phyloP scores from a whole-genome alignment of 2,329 filamentous ascomycete species.

The Trichoderma koningiopsis region DNA sequence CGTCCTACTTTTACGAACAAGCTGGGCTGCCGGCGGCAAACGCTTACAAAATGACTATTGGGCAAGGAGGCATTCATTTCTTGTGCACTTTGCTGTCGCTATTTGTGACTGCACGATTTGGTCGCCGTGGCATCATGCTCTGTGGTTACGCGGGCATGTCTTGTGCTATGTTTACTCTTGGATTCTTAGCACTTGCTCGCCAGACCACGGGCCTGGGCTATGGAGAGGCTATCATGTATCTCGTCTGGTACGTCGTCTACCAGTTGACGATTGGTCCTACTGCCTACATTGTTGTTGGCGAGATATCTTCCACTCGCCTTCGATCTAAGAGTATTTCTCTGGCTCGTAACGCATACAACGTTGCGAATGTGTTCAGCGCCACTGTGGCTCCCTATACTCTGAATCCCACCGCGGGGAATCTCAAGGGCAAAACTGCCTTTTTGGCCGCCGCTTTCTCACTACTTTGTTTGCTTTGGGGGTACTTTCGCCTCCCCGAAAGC shows the following conservation, averaged over 20 bases:
- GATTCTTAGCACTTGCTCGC: background rate
- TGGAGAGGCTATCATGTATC: background rate
- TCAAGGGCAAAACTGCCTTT: slow-evolving; percentile 7
- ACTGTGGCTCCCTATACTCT: background rate
- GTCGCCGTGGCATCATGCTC: background rate
- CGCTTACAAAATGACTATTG: background rate
- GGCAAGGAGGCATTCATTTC: background rate
- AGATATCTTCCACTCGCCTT: background rate
- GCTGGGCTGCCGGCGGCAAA: background rate
- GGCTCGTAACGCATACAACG: slow-evolving; percentile 4
- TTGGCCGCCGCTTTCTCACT: background rate
- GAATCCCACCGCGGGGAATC: background rate
- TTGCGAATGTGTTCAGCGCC: background rate
- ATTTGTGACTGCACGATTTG: background rate
- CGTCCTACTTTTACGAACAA: background rate
- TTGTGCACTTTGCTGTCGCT: background rate
- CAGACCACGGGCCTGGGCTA: background rate
- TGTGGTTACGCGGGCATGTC: background rate
- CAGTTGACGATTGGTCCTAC: background rate
- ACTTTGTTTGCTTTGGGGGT: background rate
- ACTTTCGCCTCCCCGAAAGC: background rate
- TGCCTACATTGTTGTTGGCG: background rate
- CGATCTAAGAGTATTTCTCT: slow-evolving; percentile 4
- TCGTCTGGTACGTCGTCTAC: background rate
- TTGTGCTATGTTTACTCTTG: background rate